Evolutionary conservation across 768 basidiomycete genomes (phyloP).

Genomic region (Cubamyces lactineus): DNA sequence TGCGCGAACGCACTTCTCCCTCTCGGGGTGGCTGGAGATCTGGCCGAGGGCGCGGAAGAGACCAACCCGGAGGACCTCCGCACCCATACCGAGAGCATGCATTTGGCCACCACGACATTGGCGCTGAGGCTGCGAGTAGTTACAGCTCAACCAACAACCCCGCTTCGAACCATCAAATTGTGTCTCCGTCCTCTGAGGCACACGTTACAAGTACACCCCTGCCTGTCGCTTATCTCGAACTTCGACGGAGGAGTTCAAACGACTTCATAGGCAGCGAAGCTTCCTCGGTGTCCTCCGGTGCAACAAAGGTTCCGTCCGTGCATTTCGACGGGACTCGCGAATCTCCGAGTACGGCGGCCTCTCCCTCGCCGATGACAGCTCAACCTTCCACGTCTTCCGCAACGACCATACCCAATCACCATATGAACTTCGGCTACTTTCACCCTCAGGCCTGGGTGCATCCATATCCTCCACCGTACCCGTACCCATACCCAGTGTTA

Average conservation of each 20-base stretch:
- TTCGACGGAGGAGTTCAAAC: background rate
- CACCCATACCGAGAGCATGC: conserved; percentile 5
- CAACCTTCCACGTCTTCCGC: conserved; percentile 39
- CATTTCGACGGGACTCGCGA: conserved; percentile 29
- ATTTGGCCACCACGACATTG: no score
- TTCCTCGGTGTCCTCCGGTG: conserved; percentile 18
- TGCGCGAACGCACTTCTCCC: conserved; percentile 68
- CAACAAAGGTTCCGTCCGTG: conserved; percentile 17
- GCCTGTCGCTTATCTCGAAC: background rate
- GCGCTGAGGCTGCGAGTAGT: no score
- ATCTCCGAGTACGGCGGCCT: conserved; percentile 37
- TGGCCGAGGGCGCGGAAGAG: conserved; percentile 44
- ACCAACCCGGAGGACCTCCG: conserved; percentile 34
- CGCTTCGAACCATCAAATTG: background rate
- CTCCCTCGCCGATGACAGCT: conserved; percentile 41
- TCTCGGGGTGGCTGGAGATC: conserved; percentile 50
- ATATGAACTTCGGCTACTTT: conserved; percentile 43
- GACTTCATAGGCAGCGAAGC: background rate
- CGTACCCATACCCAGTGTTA: conserved; percentile 56
- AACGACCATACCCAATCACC: conserved; percentile 36
- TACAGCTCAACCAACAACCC: no score
- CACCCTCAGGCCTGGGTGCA: conserved; percentile 55
- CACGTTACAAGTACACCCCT: background rate
- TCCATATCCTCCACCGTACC: conserved; percentile 51
- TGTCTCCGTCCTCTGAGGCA: background rate